Conservation (phyloP, 805 yeast genomes). For the Zygotorulaspora chibaensis region DNA sequence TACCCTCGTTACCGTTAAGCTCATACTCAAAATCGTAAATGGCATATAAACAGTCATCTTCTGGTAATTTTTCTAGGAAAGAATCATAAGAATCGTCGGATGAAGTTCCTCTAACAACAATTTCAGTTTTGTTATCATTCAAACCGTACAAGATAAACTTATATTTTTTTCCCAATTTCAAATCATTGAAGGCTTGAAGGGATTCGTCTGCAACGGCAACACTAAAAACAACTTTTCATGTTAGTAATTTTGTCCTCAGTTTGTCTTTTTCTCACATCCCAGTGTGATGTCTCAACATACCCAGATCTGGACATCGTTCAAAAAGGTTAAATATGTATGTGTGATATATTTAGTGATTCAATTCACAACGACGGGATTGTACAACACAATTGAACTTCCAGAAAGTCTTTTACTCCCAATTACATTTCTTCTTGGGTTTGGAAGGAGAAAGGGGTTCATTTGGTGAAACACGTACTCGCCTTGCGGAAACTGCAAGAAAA, state of each 20-base stretch:
- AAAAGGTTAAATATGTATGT: constrained; percentile 2
- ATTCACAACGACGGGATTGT: not conserved
- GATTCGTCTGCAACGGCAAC: constrained; percentile 89
- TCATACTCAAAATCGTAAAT: constrained; percentile 96
- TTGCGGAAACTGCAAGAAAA: too few relatives aligned
- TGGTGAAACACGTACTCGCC: not conserved
- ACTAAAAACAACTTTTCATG: constrained; percentile 37
- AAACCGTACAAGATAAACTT: constrained; percentile 79
- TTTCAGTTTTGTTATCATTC: constrained; percentile 84
- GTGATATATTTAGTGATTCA: not conserved
- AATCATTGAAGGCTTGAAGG: constrained; percentile 87
- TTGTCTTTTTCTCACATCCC: not conserved
- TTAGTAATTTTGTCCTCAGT: not conserved
- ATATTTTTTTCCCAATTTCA: constrained; percentile 87
- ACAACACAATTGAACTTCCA: constrained; percentile 1
- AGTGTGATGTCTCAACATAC: constrained; percentile 24
- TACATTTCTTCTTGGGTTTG: not conserved
- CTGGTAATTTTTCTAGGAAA: constrained; percentile 86
- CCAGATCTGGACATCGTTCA: constrained; percentile 36
- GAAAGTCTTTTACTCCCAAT: not conserved
- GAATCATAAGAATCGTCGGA: constrained; percentile 71
- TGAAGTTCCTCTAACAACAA: constrained; percentile 84
- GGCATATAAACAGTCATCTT: constrained; percentile 94
- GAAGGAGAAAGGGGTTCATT: constrained; percentile 8
- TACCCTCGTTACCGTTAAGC: constrained; percentile 85